Evolutionary conservation across 345 rosid species (phyloP).

Genomic region (Lepidium africanum): DNA sequence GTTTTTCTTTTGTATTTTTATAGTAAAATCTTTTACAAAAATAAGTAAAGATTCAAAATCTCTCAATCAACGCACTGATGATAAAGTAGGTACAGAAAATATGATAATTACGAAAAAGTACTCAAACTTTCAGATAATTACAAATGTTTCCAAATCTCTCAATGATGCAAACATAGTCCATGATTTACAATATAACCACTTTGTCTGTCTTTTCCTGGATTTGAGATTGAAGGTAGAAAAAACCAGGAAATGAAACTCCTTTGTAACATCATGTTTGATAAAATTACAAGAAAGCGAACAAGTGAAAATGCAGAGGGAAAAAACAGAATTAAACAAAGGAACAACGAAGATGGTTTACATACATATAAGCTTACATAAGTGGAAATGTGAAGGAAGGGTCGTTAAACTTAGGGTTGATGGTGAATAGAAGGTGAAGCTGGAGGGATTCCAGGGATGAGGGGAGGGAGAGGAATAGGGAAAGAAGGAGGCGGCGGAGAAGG

Average conservation of each 20-base stretch:
- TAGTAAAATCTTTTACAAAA: too few species aligned
- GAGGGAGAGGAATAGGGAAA: slow-evolving; percentile 26
- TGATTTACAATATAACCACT: neutral
- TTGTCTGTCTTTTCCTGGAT: neutral
- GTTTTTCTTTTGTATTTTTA: too few species aligned
- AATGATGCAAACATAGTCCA: neutral
- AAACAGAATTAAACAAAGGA: neutral
- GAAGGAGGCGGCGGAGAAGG: slow-evolving; percentile 32
- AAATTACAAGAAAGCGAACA: slow-evolving; percentile 10
- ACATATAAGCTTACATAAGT: neutral
- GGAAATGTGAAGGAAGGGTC: neutral
- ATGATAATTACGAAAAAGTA: neutral
- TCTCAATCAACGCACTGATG: too few species aligned
- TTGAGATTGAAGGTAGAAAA: neutral
- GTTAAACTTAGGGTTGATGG: slow-evolving; percentile 9
- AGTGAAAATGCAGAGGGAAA: neutral
- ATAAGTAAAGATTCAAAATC: neutral
- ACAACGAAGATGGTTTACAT: neutral
- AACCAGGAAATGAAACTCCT: neutral
- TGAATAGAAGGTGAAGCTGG: slow-evolving; percentile 31
- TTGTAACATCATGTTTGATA: neutral
- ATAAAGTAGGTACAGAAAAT: neutral
- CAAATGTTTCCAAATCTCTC: neutral
- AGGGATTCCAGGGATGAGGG: slow-evolving; percentile 32
- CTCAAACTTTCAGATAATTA: neutral